Evolutionary conservation across 495 filamentous ascomycete species (phyloP).

Genomic region (Hypoxylon subgilvum): DNA sequence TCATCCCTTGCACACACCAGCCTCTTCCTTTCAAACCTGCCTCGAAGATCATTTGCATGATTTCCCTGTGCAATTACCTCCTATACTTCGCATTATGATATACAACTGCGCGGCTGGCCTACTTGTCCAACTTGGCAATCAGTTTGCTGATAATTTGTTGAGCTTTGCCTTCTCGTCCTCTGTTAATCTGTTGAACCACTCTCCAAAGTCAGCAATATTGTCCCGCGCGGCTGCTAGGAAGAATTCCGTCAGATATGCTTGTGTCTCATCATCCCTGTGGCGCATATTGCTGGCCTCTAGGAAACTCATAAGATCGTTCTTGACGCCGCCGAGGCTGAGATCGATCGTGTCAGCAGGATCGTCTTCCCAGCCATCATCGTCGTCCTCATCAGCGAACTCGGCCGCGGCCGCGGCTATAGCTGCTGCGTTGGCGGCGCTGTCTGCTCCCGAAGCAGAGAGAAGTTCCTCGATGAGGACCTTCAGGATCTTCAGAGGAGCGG

Average conservation of each 20-base stretch:
- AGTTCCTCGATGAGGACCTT: slow-evolving; percentile 95
- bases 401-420: slow-evolving; percentile 59
- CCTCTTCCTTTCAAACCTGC: too few species aligned
- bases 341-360: slow-evolving; percentile 75
- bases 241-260: slow-evolving; percentile 79
- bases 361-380: slow-evolving; percentile 89
- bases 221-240: slow-evolving; percentile 71
- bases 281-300: slow-evolving; percentile 67
- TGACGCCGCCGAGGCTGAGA: slow-evolving; percentile 67
- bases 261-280: slow-evolving; percentile 89
- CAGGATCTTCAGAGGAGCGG: slow-evolving; percentile 89
- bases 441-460: slow-evolving; percentile 61
- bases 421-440: slow-evolving; percentile 58
- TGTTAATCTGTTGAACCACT: slow-evolving; percentile 71
- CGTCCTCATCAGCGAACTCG: slow-evolving; percentile 64
- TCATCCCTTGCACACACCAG: too few species aligned
- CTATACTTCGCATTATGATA: too few species aligned
- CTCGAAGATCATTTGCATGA: too few species aligned
- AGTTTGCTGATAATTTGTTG: slow-evolving; percentile 50
- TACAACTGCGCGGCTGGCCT: too few species aligned
- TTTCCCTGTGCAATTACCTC: too few species aligned
- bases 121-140: too few species aligned
- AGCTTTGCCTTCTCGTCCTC: slow-evolving; percentile 78
- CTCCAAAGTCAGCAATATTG: slow-evolving; percentile 74
- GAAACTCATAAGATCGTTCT: slow-evolving; percentile 80